Base-by-base conservation (phyloP, 2,329 filamentous ascomycete genomes). In the Atkinsonella hypoxylon region DNA sequence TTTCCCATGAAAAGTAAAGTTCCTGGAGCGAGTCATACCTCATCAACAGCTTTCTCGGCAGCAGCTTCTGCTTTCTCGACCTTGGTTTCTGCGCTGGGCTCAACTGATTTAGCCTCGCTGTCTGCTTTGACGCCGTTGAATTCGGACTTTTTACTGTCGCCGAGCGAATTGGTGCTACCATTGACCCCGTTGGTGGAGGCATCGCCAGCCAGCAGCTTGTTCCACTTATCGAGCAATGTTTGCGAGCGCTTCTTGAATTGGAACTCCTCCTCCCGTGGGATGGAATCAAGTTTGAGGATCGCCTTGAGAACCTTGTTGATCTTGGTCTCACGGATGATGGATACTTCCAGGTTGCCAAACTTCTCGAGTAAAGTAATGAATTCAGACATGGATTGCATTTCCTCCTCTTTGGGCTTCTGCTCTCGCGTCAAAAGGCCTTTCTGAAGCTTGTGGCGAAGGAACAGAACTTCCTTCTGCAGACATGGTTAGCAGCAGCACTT, bases 271-370 rank as follows among this genome's bases (percentile, higher is more conserved):
- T 98, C 93, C 54, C 83, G 84, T 5, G 90, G 90, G 58, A 98
- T 95, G 3, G 77, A 77, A 42, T 83, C 78, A 9, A 98, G 75
- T 73, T 95, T 96, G 61, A 96, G 74, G 57, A 98, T 93, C 4
- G 85, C 89, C 72, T 94, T 95, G 51, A 98, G 77, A 11, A 98
- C 91, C 73, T 98, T 98, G 80, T 97, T 91, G 69, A 98, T 96
- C 77, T 97, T 98, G 55, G 93, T 98, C 13, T 73, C 75, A 56
- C 87, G 82, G 61, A 97, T 95, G 59, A 96, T 93, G 57, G 82
- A 82, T 31, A 87, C 88, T 64, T 97, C 91, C 4, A 97, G 79
- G 56, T 95, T 87, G 1, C 80, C 72, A 66, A 75, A 84, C 8
- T 75, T 79, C 70, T 98, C 93, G 6, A 98, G 79, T 66, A 94